Percentiles rank a stretch among this genome's conserved stretches.
phyloP scores from a whole-genome alignment of 2,329 filamentous ascomycete species.

The Penicillium hordei region DNA sequence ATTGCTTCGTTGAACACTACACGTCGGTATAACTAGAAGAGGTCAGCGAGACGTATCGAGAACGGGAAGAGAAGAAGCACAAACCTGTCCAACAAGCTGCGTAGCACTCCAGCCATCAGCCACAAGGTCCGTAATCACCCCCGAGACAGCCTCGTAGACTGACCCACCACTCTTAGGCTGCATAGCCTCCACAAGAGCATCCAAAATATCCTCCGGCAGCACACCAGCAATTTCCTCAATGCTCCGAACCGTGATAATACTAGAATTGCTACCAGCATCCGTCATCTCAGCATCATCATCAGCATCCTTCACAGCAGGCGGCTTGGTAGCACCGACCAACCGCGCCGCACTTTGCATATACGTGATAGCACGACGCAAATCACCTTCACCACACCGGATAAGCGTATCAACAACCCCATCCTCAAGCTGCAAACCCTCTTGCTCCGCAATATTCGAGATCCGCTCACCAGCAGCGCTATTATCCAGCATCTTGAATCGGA shows the following conservation, averaged over 20 bases:
- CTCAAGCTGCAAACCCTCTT: conserved; percentile 74
- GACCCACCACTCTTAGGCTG: conserved; percentile 65
- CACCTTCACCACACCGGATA: conserved; percentile 86
- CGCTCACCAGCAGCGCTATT: conserved; percentile 77
- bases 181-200: conserved; percentile 70
- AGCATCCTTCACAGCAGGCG: conserved; percentile 46
- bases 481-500: conserved; percentile 94
- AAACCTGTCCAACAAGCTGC: conserved; percentile 78
- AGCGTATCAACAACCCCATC: conserved; percentile 79
- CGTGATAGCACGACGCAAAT: conserved; percentile 93
- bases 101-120: conserved; percentile 96
- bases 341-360: conserved; percentile 92
- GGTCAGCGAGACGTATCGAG: conserved; percentile 7
- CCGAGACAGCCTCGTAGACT: conserved; percentile 71
- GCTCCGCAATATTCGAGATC: conserved; percentile 75
- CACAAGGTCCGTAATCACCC: conserved; percentile 83
- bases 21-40: conserved; percentile 61
- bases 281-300: conserved; percentile 63
- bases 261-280: conserved; percentile 54
- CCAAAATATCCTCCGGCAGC: conserved; percentile 74
- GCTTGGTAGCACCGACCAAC: conserved; percentile 66
- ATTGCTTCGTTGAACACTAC: conserved; percentile 83
- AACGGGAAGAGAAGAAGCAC: conserved; percentile 18
- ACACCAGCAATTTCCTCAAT: conserved; percentile 96
- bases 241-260: conserved; percentile 68